Percentiles rank a stretch among this genome's conserved stretches.
Evolutionary conservation across 345 rosid species (phyloP).

Genomic region (Brassica cretica): DNA sequence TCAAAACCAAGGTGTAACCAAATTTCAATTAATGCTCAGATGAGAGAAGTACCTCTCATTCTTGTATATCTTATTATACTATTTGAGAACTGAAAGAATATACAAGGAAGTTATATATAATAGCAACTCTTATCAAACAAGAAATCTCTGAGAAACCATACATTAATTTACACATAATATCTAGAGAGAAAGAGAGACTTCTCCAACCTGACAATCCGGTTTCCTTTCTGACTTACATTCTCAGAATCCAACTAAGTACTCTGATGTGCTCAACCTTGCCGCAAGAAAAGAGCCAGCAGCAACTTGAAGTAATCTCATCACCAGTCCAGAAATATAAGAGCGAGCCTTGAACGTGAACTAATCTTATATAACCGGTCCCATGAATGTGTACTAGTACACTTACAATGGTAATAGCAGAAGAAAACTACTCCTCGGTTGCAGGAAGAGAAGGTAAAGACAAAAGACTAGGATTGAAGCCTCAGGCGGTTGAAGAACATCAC

Average conservation of each 20-base stretch:
- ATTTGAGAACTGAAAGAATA: background rate
- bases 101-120: background rate
- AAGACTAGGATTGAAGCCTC: slow-evolving; percentile 62
- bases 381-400: slow-evolving; percentile 16
- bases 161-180: slow-evolving; percentile 21
- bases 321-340: slow-evolving; percentile 2
- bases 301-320: slow-evolving; percentile 1
- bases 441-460: slow-evolving; percentile 8
- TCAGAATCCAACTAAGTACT: slow-evolving; percentile 16
- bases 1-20: background rate
- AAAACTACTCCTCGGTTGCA: slow-evolving; percentile 35
- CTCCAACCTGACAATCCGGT: slow-evolving; percentile 21
- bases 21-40: background rate
- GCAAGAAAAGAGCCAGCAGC: background rate
- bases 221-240: slow-evolving; percentile 12
- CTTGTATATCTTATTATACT: background rate
- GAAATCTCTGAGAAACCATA: slow-evolving; percentile 14
- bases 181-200: slow-evolving; percentile 17
- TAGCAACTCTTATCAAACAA: slow-evolving; percentile 14
- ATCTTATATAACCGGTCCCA: slow-evolving; percentile 9
- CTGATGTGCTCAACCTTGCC: slow-evolving; percentile 1
- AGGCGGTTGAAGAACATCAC: slow-evolving; percentile 88
- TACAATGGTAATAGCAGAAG: slow-evolving; percentile 7
- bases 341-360: slow-evolving; percentile 3
- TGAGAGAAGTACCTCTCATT: background rate